Base-by-base conservation (phyloP, 768 basidiomycete genomes). In the Calocybe cyanea region DNA sequence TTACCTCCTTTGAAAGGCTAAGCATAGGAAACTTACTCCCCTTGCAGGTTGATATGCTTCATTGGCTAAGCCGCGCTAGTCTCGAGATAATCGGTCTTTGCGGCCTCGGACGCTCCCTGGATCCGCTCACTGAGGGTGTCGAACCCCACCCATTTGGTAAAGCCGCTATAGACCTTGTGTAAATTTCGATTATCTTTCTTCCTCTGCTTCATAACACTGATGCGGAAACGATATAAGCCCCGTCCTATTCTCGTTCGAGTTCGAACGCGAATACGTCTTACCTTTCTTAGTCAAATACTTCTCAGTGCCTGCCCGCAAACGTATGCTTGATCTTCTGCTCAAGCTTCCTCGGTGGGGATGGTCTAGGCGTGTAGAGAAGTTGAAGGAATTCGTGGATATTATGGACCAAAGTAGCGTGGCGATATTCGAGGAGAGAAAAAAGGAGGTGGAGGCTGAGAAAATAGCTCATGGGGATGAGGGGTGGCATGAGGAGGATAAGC, bases 401-500 rank as follows among this genome's bases (percentile, higher is more conserved):
- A 60, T 72, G 58, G 46, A 69, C 31, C 46, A 54, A 8, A 63
- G 61, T 0, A 66, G 67, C 1, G 50, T 49, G 3, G 38, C 58
- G 8, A 65, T 72, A 15, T 66, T 67, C 15, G 54, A 63, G 13
- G 50, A 52, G 18, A 72, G 71, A 59, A 69, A 65, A 48, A 41
- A 15, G 15, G 63, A 63, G 2, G 43, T 71, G 2, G 50, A 56
- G 1, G 14, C 51, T n/a, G 50, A 63, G n/a, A 63, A 67, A 41
- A 49, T 61, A 25, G 58, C 62, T 7, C 64, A 63, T n/a, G n/a
- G n/a, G n/a, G n/a, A n/a, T n/a, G n/a, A n/a, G n/a, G n/a, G n/a
- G n/a, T n/a, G n/a, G n/a, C n/a, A n/a, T n/a, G n/a, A n/a, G n/a
- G n/a, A n/a, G n/a, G n/a, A n/a, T n/a, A n/a, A n/a, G n/a, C n/a